These are phyloP conservation scores for Mycena amicta DNA, from an alignment of 768 basidiomycete species.

Conservation along the genomic window DNA sequence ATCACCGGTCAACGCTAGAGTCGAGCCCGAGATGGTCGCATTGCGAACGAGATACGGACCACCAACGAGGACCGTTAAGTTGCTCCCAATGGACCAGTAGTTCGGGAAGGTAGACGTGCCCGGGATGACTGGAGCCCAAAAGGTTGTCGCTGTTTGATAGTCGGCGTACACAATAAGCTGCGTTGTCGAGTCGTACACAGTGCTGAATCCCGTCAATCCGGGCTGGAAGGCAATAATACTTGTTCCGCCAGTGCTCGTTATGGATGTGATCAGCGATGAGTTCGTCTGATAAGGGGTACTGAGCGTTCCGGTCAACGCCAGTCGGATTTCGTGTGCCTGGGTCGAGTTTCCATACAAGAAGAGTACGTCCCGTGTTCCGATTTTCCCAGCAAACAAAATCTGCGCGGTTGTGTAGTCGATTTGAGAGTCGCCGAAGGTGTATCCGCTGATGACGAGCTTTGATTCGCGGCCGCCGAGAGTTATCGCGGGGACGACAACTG, in stretches of 20 bases:
- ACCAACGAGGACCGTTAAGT: slow-evolving; percentile 63
- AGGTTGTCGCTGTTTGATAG: slow-evolving; percentile 63
- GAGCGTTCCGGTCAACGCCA: slow-evolving; percentile 50
- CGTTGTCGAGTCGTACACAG: slow-evolving; percentile 65
- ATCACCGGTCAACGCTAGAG: slow-evolving; percentile 70
- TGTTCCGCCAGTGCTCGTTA: slow-evolving; percentile 23
- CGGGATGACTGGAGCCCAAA: slow-evolving; percentile 75
- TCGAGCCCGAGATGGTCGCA: slow-evolving; percentile 49
- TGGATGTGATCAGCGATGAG: slow-evolving; percentile 31
- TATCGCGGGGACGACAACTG: slow-evolving; percentile 54
- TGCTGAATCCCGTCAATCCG: slow-evolving; percentile 60
- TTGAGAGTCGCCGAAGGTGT: slow-evolving; percentile 64
- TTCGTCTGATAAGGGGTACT: slow-evolving; percentile 33
- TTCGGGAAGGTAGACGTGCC: slow-evolving; percentile 45
- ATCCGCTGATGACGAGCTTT: slow-evolving; percentile 72
- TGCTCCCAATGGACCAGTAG: slow-evolving; percentile 79
- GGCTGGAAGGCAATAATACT: slow-evolving; percentile 57
- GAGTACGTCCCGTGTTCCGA: slow-evolving; percentile 62
- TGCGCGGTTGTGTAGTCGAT: slow-evolving; percentile 73
- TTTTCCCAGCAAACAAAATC: slow-evolving; percentile 65
- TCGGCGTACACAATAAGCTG: slow-evolving; percentile 75
- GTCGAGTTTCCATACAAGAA: slow-evolving; percentile 59
- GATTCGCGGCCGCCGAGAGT: slow-evolving; percentile 72
- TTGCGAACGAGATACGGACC: slow-evolving; percentile 67
- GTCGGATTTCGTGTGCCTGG: slow-evolving; percentile 57